Evolutionary conservation across 441 rosid genomes (phyloP).

Genomic region (Raphanus hybrid): DNA sequence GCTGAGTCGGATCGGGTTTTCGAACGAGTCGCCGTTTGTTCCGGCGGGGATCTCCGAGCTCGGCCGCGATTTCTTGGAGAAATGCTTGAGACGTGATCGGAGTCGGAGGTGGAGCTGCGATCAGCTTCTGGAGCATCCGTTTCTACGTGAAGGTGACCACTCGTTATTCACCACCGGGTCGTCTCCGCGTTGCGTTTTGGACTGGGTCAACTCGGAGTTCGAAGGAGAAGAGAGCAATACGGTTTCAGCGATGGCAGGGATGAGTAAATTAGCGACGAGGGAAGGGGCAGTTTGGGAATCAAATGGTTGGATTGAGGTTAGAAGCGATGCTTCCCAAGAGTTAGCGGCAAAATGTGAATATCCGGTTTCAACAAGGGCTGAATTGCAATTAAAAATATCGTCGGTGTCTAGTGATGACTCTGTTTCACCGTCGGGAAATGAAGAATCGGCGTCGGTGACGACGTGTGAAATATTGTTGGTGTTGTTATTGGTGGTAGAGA

Average conservation of each 20-base stretch:
- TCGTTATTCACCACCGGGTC: slow-evolving; percentile 24
- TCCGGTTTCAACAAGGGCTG: slow-evolving; percentile 23
- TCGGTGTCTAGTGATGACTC: neutral
- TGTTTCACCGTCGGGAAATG: neutral
- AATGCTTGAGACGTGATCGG: slow-evolving; percentile 56
- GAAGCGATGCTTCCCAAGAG: slow-evolving; percentile 31
- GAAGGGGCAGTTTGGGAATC: slow-evolving; percentile 58
- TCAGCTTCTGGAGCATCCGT: slow-evolving; percentile 64
- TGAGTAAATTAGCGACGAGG: slow-evolving; percentile 47
- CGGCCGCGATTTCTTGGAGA: slow-evolving; percentile 61
- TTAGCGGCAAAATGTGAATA: slow-evolving; percentile 38
- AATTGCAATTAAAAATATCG: slow-evolving; percentile 23
- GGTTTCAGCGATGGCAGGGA: slow-evolving; percentile 41
- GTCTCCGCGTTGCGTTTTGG: slow-evolving; percentile 75
- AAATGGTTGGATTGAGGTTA: slow-evolving; percentile 59
- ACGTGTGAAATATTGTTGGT: slow-evolving; percentile 24
- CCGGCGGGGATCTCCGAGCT: slow-evolving; percentile 50
- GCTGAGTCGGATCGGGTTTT: slow-evolving; percentile 56
- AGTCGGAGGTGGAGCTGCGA: slow-evolving; percentile 68
- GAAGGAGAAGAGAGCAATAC: slow-evolving; percentile 38
- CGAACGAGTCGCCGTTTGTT: slow-evolving; percentile 48
- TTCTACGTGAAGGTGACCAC: slow-evolving; percentile 42
- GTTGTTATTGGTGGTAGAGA: slow-evolving; percentile 38
- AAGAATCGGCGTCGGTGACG: slow-evolving; percentile 21
- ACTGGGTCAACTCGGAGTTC: slow-evolving; percentile 54